Evolutionary conservation across 176 grass and related monocot species (phyloP), one percentile per base, ranked within the genome.

Genomic region (Cenchrus fungigraminus): DNA sequence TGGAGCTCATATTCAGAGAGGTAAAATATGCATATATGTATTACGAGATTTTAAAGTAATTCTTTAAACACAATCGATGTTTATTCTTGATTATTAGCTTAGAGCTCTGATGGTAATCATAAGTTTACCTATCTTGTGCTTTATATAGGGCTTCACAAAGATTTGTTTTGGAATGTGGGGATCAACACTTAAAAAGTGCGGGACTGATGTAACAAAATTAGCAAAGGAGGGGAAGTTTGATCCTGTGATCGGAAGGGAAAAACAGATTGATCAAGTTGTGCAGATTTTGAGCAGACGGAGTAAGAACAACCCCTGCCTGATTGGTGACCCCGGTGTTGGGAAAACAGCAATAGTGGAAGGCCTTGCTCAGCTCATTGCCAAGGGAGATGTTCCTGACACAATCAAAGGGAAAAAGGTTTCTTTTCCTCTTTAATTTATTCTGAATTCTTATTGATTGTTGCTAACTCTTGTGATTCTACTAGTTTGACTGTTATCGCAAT

Each of bases 301-400:
- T 40, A 97, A 94, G 90, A 97, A 97, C 75, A 94, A 88, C 60
- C 90, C 95, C 54, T 94, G 92, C 57, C 73, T 97, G 65, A 92
- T 92, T 85, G 95, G 92, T 65, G 94, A 94, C 4, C 92, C 94
- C 59, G 92, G 94, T 91, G 95, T 97, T 44, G 95, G 95, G 2
- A 97, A 97, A 74, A 97, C 95, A 22, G 95, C 95, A 47, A 91
- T 97, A 71, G 92, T 91, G 2, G 95, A 97, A 89, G 95, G 95
- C 40, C 90, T 97, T 74, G 95, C 95, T 13, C 95, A 97, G 71
- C 88, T 86, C 47, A 97, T 97, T 65, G 22, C 56, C 53, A 91
- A 50, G 17, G 90, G 95, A 2, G 95, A 97, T 87, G 95, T 97
- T 51, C 95, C 95, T 71, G 90, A 94, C 89, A 92, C 95, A 40